Conservation (phyloP, 176 grass and related monocot species). For the Guadua angustifolia region DNA sequence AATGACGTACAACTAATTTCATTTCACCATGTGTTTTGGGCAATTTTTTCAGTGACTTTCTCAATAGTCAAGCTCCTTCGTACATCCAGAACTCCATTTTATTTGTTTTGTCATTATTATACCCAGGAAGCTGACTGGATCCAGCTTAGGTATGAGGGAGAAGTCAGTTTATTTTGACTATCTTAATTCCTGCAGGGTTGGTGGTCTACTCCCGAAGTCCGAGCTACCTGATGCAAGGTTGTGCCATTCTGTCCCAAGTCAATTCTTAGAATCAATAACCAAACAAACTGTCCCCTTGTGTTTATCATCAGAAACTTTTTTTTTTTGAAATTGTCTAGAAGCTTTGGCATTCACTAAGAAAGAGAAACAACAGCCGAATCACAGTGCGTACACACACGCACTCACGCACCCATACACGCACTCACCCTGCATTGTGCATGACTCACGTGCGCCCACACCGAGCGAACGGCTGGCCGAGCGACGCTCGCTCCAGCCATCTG, state of each 20-base stretch:
- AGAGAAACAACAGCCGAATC: no score
- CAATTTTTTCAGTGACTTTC: neutral
- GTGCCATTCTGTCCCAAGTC: constrained; percentile 1
- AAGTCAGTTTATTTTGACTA: neutral
- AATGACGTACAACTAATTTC: neutral
- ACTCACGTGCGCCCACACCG: no score
- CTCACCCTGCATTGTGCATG: no score
- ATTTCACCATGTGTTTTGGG: neutral
- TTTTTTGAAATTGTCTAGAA: no score
- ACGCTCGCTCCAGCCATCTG: no score
- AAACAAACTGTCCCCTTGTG: neutral
- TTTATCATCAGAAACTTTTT: neutral
- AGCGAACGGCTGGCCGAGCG: no score
- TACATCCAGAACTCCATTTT: neutral
- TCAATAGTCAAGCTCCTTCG: neutral
- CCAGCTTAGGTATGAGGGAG: neutral
- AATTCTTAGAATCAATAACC: neutral
- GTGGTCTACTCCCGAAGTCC: neutral
- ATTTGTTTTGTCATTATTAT: neutral
- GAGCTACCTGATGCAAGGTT: neutral
- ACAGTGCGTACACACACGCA: no score
- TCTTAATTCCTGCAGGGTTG: neutral
- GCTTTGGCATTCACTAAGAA: no score
- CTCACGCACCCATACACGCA: no score
- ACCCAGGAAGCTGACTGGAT: constrained; percentile 29